Evolutionary conservation across 2,329 filamentous ascomycete species (phyloP), one percentile per base, ranked within the genome.

Genomic region (Trichoderma koningii): DNA sequence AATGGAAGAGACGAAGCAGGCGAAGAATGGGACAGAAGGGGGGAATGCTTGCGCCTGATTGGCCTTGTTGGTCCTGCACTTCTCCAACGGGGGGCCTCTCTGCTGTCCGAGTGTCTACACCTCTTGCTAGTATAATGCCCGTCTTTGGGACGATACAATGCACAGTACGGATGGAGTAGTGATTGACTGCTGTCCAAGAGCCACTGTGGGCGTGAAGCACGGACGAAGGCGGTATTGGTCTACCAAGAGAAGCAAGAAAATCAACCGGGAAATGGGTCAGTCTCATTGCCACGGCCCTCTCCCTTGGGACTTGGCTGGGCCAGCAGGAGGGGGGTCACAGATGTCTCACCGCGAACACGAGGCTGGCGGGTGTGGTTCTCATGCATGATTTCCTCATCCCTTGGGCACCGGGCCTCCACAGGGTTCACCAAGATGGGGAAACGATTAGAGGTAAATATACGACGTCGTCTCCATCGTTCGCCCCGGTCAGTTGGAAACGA

Each of bases 291-390:
- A 52, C 30, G 26, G 23, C 41, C 55, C 38, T 47, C 23, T 26
- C 21, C 55, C 55, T 47, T 28, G 55, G 1, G 47, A 19, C 57
- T 50, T 44, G 34, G 57, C 57, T 38, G 42, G 55, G 12, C 55
- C 50, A 45, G 51, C 34, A 51, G 30, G 48, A 51, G 41, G 59
- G 30, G 57, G 57, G 59, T 62, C 59, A 53, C 48, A 19, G 23
- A 53, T 45, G 38, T 62, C 59, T 62, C 50, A 45, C 53, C 48
- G 48, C 34, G 48, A 19, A 57, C 59, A 53, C 48, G 23, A 53
- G 50, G 41, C 10, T 30, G 26, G 41, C 26, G 7, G 19, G 41
- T 47, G 48, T 42, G 38, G 41, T 62, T 38, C 15, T 45, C 59
- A 53, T 52, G 48, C 59, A 53, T 55, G 26, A 50, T 55, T 48